phyloP scores from a whole-genome alignment of 306 rosid genomes.

The Gleditsia sinensis region DNA sequence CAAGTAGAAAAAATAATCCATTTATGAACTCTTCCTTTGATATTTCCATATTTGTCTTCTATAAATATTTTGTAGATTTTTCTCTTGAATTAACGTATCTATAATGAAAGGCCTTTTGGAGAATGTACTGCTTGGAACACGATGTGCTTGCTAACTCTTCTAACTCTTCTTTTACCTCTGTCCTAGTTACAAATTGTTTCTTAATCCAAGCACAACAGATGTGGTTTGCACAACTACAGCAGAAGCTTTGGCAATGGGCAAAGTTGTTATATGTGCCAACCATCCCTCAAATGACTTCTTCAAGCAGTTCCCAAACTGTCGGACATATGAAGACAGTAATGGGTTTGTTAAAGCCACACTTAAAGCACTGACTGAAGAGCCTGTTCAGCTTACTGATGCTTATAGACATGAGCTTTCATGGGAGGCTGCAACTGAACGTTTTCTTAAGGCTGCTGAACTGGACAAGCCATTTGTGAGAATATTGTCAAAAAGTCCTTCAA shows the following conservation, averaged over 20 bases:
- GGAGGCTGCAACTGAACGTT: slow-evolving; percentile 91
- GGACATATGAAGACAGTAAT: slow-evolving; percentile 49
- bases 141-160: slow-evolving; percentile 23
- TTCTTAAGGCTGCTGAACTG: slow-evolving; percentile 59
- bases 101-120: slow-evolving; percentile 1
- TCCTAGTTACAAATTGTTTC: slow-evolving; percentile 83
- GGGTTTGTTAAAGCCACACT: slow-evolving; percentile 65
- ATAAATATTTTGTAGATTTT: neutral
- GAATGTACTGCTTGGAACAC: slow-evolving; percentile 22
- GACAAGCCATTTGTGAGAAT: slow-evolving; percentile 42
- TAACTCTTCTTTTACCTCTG: slow-evolving; percentile 27
- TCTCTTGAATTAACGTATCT: neutral
- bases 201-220: slow-evolving; percentile 96
- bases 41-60: neutral
- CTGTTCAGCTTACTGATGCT: slow-evolving; percentile 65
- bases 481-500: slow-evolving; percentile 41
- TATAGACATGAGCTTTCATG: slow-evolving; percentile 74
- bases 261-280: slow-evolving; percentile 77
- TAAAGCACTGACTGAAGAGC: slow-evolving; percentile 64
- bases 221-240: slow-evolving; percentile 96
- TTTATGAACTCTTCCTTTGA: neutral
- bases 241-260: slow-evolving; percentile 97
- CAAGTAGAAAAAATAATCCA: neutral
- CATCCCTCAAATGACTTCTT: slow-evolving; percentile 96
- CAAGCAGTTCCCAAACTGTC: slow-evolving; percentile 89